These are phyloP conservation scores for Podosphaera fusca DNA, from an alignment of 2,329 filamentous ascomycete species.

Conservation along the genomic window DNA sequence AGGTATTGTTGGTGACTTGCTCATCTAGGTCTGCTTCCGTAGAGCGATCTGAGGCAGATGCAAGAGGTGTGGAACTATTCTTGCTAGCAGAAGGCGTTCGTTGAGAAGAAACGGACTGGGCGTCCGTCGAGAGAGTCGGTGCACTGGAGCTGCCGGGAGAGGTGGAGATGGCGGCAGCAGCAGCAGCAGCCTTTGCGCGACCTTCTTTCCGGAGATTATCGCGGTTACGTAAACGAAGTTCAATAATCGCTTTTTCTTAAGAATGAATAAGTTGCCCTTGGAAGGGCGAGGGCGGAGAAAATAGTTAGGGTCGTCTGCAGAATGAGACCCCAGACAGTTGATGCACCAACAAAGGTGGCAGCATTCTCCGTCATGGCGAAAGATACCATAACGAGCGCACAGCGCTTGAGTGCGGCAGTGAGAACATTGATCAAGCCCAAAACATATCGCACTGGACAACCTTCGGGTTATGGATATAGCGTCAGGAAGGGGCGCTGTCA, in stretches of 20 bases:
- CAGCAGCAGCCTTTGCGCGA: background rate
- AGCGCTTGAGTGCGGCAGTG: too few relatives aligned
- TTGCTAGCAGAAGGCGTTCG: background rate
- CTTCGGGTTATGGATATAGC: too few relatives aligned
- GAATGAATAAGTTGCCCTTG: background rate
- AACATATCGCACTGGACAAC: too few relatives aligned
- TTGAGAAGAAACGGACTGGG: background rate
- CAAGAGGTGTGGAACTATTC: background rate
- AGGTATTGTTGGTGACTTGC: too few relatives aligned
- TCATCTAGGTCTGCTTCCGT: background rate
- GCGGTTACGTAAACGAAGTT: background rate
- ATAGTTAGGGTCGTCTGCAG: too few relatives aligned
- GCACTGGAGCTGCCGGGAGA: background rate
- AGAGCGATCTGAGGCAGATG: background rate
- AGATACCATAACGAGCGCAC: background rate
- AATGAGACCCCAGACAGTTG: background rate
- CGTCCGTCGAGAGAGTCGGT: too few relatives aligned
- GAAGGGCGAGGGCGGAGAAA: too few relatives aligned
- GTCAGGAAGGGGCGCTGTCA: too few relatives aligned
- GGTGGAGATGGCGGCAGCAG: background rate
- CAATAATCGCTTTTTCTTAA: background rate
- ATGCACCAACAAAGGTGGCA: background rate
- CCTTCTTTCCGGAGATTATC: too few relatives aligned
- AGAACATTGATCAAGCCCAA: too few relatives aligned
- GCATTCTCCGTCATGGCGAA: background rate